Percentiles rank a stretch among this genome's conserved stretches.
These are phyloP conservation scores for Fraxinus albicans DNA, from an alignment of 305 asterid species.

Conservation along the genomic window DNA sequence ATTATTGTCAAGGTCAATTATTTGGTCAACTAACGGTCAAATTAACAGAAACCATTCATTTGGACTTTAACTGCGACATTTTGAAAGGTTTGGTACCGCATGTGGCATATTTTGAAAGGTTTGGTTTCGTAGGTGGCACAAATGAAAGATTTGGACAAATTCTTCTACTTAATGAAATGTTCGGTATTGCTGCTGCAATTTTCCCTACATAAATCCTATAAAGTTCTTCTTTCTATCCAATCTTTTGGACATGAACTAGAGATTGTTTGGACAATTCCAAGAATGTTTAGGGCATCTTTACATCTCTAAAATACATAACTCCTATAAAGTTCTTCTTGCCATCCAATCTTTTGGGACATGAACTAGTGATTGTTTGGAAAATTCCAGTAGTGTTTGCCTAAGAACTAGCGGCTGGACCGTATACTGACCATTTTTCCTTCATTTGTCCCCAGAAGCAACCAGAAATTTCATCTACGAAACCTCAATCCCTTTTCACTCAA, in stretches of 20 bases:
- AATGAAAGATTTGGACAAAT: too few relatives aligned
- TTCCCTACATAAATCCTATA: too few relatives aligned
- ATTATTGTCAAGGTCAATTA: too few relatives aligned
- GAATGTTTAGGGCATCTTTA: neutral
- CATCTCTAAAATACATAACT: neutral
- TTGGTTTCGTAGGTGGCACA: too few relatives aligned
- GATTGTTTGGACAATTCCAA: neutral
- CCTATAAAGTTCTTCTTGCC: neutral
- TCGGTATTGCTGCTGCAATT: too few relatives aligned
- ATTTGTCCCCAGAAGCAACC: neutral
- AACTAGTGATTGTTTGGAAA: neutral
- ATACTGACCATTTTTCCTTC: neutral
- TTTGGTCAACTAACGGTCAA: too few relatives aligned
- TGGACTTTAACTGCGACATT: too few relatives aligned
- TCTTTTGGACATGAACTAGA: neutral
- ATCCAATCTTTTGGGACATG: neutral
- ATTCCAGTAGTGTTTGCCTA: neutral
- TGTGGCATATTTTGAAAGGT: too few relatives aligned
- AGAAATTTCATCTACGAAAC: neutral
- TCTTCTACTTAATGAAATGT: too few relatives aligned
- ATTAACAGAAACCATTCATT: too few relatives aligned
- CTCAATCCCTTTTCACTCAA: neutral
- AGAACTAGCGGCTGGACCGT: neutral
- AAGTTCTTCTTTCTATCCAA: neutral
- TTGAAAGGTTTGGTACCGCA: too few relatives aligned